Percentiles rank a stretch among this genome's conserved stretches.
Conservation (phyloP, 2,329 filamentous ascomycete species). For the Penicillium sumatraense region DNA sequence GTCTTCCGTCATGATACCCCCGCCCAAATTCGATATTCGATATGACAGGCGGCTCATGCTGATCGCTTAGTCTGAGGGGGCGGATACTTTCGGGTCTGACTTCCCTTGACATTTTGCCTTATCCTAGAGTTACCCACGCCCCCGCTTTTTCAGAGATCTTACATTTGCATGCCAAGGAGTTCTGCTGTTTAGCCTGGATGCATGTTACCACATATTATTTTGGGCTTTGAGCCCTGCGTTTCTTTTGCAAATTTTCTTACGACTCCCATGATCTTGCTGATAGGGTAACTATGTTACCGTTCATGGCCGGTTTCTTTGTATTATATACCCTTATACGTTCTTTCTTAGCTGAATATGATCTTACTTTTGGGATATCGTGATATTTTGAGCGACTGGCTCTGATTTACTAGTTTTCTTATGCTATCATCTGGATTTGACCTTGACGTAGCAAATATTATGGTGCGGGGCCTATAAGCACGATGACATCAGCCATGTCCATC, state of each 20-base stretch:
- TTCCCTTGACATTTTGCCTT: neutral
- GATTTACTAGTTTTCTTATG: too few relatives aligned
- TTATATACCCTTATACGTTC: neutral
- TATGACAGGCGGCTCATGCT: conserved; percentile 24
- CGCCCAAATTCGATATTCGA: conserved; percentile 6
- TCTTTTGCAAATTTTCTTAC: conserved; percentile 1
- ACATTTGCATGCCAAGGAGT: conserved; percentile 17
- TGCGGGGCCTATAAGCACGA: neutral
- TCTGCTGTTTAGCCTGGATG: conserved; percentile 10
- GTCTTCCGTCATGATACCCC: conserved; percentile 17
- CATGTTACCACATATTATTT: conserved; percentile 2
- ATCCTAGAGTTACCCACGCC: neutral
- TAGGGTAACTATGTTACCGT: neutral
- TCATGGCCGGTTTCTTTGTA: neutral
- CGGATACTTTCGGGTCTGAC: conserved; percentile 7
- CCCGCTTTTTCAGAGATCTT: conserved; percentile 2
- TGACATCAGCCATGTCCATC: neutral
- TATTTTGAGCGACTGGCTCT: too few relatives aligned
- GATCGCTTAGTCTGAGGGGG: neutral
- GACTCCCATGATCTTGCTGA: neutral
- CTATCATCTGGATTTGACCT: neutral
- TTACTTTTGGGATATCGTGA: neutral
- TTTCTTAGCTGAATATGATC: neutral
- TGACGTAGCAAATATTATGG: neutral
- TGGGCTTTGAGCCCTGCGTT: neutral